These are phyloP conservation scores for Ocimum tenuiflorum DNA, from an alignment of 257 asterid genomes.

Conservation along the genomic window DNA sequence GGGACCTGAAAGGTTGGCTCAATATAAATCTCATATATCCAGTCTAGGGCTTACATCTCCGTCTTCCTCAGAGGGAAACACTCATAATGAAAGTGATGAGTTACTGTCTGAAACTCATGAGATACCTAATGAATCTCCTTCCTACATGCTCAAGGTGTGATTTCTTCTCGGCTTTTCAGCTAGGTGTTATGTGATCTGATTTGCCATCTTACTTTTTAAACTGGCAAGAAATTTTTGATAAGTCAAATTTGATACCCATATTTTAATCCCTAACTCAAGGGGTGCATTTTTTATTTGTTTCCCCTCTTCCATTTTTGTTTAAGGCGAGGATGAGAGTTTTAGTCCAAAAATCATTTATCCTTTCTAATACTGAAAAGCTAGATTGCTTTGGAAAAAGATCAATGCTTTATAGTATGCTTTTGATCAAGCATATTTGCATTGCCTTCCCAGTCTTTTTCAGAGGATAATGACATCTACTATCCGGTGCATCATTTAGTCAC, in stretches of 20 bases:
- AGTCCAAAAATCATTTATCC: too few species aligned
- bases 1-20: constrained; percentile 51
- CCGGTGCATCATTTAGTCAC: constrained; percentile 9
- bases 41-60: constrained; percentile 82
- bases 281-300: too few species aligned
- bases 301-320: too few species aligned
- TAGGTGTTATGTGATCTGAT: not conserved
- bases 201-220: not conserved
- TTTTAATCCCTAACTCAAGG: too few species aligned
- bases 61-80: constrained; percentile 65
- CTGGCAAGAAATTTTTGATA: not conserved
- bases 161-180: too few species aligned
- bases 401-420: constrained; percentile 12
- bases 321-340: too few species aligned
- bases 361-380: constrained; percentile 4
- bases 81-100: constrained; percentile 59
- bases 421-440: constrained; percentile 12
- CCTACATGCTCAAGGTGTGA: constrained; percentile 56
- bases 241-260: too few species aligned
- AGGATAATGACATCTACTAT: not conserved
- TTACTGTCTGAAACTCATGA: constrained; percentile 33
- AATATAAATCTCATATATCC: constrained; percentile 55
- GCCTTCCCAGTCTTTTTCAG: not conserved
- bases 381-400: too few species aligned
- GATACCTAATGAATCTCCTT: constrained; percentile 42